Evolutionary conservation across 345 rosid species (phyloP), one percentile per base, ranked within the genome.

Genomic region (Dipteronia sinensis): DNA sequence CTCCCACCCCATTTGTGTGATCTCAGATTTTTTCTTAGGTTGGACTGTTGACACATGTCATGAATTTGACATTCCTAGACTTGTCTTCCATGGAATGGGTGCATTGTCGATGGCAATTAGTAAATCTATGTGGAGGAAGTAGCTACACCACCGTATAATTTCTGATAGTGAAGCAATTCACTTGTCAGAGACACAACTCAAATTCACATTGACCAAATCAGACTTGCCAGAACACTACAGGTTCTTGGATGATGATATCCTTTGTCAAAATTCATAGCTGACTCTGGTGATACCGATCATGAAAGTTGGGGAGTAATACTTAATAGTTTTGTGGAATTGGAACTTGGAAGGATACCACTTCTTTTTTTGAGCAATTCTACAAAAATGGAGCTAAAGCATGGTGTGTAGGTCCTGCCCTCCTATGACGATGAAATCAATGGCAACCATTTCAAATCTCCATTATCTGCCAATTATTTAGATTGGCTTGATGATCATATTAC

Each of bases 291-390:
- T 65, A 78, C 77, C 3, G 77, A 83, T 10, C 73, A 16, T 10
- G 77, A 62, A 15, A 80, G 82, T 40, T 78, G 73, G 82, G 82
- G 83, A 3, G 17, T 77, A 5, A 31, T 77, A n/a, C 62, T 77
- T 51, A 80, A 83, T 25, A 83, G 79, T 66, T 77, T 83, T 46
- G 69, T 63, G 49, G 82, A 80, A 47, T 19, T 83, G 3, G 81
- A 80, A 80, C 38, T 19, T 83, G 3, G 81, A 80, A 31, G 63
- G 27, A 11, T 66, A 53, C 4, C 73, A 75, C 62, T 63, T 77
- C 61, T 11, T 65, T 72, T 59, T 67, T 80, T 15, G 83, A 83
- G 34, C 58, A 76, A 3, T 83, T 77, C 19, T 80, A 83, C 51
- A 15, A 1, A 1, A 49, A 38, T 12, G 74, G 78, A 42, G 80